Conservation (phyloP, 805 yeast species). For the Pichia eremophila region DNA sequence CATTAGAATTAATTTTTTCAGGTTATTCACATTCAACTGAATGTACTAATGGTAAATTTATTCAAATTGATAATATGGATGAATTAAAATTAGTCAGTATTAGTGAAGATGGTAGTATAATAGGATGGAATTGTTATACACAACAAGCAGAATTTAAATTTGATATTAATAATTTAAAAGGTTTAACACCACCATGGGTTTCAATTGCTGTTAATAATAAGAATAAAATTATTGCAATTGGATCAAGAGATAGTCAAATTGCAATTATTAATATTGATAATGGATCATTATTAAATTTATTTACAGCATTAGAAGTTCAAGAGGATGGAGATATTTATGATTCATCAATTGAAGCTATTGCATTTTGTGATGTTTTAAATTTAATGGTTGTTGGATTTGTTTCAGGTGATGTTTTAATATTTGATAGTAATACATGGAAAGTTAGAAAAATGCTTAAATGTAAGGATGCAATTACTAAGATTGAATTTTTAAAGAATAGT, state of each 20-base stretch:
- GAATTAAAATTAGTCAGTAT: conserved; percentile 59
- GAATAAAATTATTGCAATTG: conserved; percentile 54
- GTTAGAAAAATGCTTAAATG: conserved; percentile 60
- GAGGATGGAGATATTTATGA: conserved; percentile 51
- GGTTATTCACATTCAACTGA: conserved; percentile 77
- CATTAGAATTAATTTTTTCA: conserved; percentile 61
- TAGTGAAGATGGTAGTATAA: conserved; percentile 78
- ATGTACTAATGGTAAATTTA: conserved; percentile 72
- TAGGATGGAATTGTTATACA: conserved; percentile 85
- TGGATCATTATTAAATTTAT: conserved; percentile 59
- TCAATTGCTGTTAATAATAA: conserved; percentile 44
- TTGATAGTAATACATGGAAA: conserved; percentile 81
- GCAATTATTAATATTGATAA: conserved; percentile 67
- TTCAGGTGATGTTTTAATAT: conserved; percentile 74
- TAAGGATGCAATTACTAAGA: conserved; percentile 78
- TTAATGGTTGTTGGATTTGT: conserved; percentile 84
- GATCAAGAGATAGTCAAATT: conserved; percentile 81
- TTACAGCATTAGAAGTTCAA: conserved; percentile 53
- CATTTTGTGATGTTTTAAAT: conserved; percentile 55
- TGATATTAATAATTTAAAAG: conserved; percentile 58
- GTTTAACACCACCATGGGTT: conserved; percentile 83
- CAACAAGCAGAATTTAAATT: conserved; percentile 61
- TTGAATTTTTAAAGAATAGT: conserved; percentile 48
- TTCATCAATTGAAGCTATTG: conserved; percentile 68
- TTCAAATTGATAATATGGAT: conserved; percentile 48